phyloP scores from a whole-genome alignment of 495 filamentous ascomycete genomes.

The Podospora bellae-mahoneyi region DNA sequence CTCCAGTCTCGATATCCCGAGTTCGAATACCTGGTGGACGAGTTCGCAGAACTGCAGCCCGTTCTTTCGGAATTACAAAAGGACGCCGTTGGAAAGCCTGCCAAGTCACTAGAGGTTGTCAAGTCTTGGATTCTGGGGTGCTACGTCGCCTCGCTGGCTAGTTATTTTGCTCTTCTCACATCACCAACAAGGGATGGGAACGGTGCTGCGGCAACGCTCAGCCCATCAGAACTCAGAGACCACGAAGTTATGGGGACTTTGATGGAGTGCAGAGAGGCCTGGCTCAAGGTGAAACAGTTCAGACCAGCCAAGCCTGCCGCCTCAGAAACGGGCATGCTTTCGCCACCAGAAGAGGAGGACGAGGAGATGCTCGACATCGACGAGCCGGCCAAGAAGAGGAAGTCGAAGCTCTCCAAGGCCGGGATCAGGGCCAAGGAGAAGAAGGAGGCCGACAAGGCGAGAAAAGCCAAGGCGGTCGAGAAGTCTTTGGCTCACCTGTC shows the following conservation, averaged over 20 bases:
- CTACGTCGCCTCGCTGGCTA: conserved; percentile 78
- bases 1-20: conserved; percentile 82
- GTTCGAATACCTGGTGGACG: conserved; percentile 78
- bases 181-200: conserved; percentile 61
- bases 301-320: conserved; percentile 28
- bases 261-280: conserved; percentile 73
- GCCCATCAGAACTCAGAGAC: conserved; percentile 70
- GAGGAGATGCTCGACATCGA: conserved; percentile 28
- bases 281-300: conserved; percentile 69
- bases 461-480: conserved; percentile 45
- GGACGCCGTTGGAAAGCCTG: conserved; percentile 51
- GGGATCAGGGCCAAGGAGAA: conserved; percentile 31
- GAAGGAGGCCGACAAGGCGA: conserved; percentile 35
- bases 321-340: conserved; percentile 30
- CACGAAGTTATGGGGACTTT: conserved; percentile 86
- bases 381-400: conserved; percentile 26
- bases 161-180: conserved; percentile 90
- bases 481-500: conserved; percentile 48
- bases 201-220: conserved; percentile 51
- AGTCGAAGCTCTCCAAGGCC: conserved; percentile 33
- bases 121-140: conserved; percentile 74
- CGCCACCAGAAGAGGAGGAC: conserved; percentile 37
- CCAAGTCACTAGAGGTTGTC: conserved; percentile 56
- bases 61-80: conserved; percentile 55
- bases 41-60: conserved; percentile 69